phyloP scores from a whole-genome alignment of 2,329 filamentous ascomycete species.

The Achaetomium macrosporum region DNA sequence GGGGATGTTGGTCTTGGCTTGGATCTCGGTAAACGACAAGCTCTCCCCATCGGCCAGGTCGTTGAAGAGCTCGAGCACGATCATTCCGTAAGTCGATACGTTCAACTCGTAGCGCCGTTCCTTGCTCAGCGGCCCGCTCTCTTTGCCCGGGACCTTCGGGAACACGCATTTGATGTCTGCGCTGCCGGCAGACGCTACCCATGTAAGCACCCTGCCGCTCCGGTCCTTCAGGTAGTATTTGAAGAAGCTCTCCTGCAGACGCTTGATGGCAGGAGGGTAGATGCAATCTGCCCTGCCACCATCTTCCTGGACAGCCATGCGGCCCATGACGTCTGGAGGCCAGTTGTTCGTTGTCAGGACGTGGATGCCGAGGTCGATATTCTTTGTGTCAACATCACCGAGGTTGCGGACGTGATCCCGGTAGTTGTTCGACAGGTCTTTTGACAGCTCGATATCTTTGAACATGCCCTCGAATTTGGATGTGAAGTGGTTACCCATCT shows the following conservation, averaged over 20 bases:
- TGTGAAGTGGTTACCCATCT: slow-evolving; percentile 91
- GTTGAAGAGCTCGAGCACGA: slow-evolving; percentile 87
- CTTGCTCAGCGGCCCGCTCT: slow-evolving; percentile 52
- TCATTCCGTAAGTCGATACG: slow-evolving; percentile 87
- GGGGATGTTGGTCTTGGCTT: slow-evolving; percentile 74
- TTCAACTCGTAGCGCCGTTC: slow-evolving; percentile 82
- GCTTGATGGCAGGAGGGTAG: slow-evolving; percentile 69
- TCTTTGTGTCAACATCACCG: slow-evolving; percentile 49
- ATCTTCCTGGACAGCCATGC: slow-evolving; percentile 45
- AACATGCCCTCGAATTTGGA: slow-evolving; percentile 95
- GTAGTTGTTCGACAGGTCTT: slow-evolving; percentile 74
- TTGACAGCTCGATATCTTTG: slow-evolving; percentile 85
- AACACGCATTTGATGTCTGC: slow-evolving; percentile 82
- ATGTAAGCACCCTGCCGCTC: slow-evolving; percentile 81
- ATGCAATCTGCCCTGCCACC: slow-evolving; percentile 50
- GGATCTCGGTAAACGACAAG: slow-evolving; percentile 69
- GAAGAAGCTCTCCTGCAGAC: slow-evolving; percentile 77
- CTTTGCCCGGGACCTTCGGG: slow-evolving; percentile 65
- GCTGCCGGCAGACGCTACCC: slow-evolving; percentile 66
- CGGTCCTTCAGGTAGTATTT: slow-evolving; percentile 83
- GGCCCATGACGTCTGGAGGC: slow-evolving; percentile 82
- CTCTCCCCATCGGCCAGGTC: slow-evolving; percentile 51
- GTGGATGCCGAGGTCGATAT: slow-evolving; percentile 74
- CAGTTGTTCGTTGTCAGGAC: slow-evolving; percentile 92
- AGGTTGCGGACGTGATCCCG: slow-evolving; percentile 56